Evolutionary conservation across 2,329 filamentous ascomycete genomes (phyloP).

Genomic region (Aspergillus uvarum): DNA sequence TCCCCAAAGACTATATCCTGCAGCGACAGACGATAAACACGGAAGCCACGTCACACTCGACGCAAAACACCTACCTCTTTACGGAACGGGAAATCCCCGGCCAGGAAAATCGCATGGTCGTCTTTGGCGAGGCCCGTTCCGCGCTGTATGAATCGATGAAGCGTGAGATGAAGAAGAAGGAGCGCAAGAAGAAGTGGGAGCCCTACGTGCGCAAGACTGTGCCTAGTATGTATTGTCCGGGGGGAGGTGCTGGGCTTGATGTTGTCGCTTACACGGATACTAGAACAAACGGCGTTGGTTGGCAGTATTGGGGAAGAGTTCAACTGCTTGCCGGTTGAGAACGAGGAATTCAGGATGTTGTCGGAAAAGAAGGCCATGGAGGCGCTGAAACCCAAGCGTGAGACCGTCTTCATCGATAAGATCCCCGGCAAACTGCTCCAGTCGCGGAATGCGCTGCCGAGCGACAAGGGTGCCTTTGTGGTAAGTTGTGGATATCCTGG

Average conservation of each 20-base stretch:
- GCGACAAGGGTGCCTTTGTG: constrained; percentile 44
- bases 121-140: constrained; percentile 47
- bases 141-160: constrained; percentile 48
- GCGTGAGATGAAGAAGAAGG: constrained; percentile 45
- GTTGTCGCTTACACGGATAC: constrained; percentile 11
- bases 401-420: constrained; percentile 53
- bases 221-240: constrained; percentile 61
- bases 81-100: constrained; percentile 89
- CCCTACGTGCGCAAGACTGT: constrained; percentile 63
- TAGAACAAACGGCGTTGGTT: constrained; percentile 75
- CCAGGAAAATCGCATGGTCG: constrained; percentile 54
- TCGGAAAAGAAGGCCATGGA: constrained; percentile 60
- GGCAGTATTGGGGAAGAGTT: constrained; percentile 75
- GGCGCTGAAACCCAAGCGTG: constrained; percentile 59
- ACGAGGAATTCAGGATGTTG: constrained; percentile 66
- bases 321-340: constrained; percentile 70
- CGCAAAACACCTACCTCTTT: constrained; percentile 87
- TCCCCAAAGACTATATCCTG: constrained; percentile 88
- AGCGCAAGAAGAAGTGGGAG: constrained; percentile 55
- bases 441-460: constrained; percentile 54
- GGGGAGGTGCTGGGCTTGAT: no score
- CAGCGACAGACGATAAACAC: constrained; percentile 63
- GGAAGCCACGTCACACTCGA: constrained; percentile 42
- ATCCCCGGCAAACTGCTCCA: constrained; percentile 55
- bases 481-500: constrained; percentile 30